Evolutionary conservation across 208 protist species (phyloP), one percentile per base, ranked within the genome.

Genomic region (Acanthamoeba sp.): DNA sequence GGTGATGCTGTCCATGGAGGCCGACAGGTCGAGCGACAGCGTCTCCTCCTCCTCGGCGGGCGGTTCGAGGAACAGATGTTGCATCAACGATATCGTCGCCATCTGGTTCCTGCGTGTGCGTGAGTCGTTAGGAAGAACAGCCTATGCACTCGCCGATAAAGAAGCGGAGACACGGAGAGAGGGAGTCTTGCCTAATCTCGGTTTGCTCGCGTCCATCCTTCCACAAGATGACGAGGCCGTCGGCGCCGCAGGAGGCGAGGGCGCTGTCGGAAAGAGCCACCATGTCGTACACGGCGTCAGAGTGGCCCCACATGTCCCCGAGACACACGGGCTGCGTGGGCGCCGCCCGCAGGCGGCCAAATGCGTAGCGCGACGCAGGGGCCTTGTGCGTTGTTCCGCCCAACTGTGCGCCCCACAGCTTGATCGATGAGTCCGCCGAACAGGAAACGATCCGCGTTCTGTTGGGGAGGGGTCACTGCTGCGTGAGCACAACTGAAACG

Each of bases 391-490:
- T 14, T 20, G 42, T 45, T 16, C 27, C 29, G 73, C 73, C 73
- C 50, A 69, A 29, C 32, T 59, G 32, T 22, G 82, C 55, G 42
- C 82, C 82, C 89, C 89, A 93, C 62, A 93, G 29, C 48, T 82
- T 93, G 40, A 93, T 93, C 0, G 62, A 84, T 20, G 89, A 93
- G 32, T 93, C 89, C 9, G 29, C 89, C 29, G 89, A 93, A 27
- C 89, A 93, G 9, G 89, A 84, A 10, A 80, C 89, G 27, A 93
- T 93, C 62, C 89, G 89, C 9, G 89, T 84, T 16, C 89, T 93
- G 48, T 22, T n/a, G n/a, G n/a, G n/a, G n/a, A n/a, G n/a, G n/a
- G n/a, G n/a, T n/a, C n/a, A n/a, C n/a, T n/a, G n/a, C n/a, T n/a
- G n/a, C n/a, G n/a, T n/a, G n/a, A n/a, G n/a, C n/a, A n/a, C n/a